Evolutionary conservation across 257 asterid genomes (phyloP), one percentile per base, ranked within the genome.

Genomic region (Capsicum chinense): DNA sequence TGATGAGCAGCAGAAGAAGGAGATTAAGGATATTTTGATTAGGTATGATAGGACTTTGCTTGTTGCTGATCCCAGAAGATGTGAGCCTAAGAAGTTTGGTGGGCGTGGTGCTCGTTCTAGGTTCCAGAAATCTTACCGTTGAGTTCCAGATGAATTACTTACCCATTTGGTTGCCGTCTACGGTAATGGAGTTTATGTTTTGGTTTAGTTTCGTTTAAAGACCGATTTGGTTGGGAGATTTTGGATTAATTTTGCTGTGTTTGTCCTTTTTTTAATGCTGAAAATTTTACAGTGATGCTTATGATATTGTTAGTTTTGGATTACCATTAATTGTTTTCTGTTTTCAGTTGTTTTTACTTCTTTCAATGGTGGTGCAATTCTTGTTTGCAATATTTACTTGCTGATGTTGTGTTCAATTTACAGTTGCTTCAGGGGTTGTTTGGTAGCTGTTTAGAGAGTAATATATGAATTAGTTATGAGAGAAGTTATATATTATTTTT

Each of bases 101-200:
- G 81, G 81, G 26, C 81, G 63, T 76, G 81, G 81, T 76, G 81
- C 81, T 76, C 81, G 81, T 52, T 54, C 81, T 21, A 50, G 81
- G 60, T 74, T 74, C 81, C 81, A 74, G 81, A 74, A 74, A 26
- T 74, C 81, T 4, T 74, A 74, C 62, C 81, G 81, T 74, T 74
- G 81, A 74, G 21, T 73, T n/a, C 37, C 2, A 10, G 47, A 35
- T 71, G 10, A 16, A 71, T n/a, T 71, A 19, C 39, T n/a, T 26
- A 26, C 33, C 33, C 33, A 0, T 1, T 48, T 52, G 33, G 11
- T 39, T 69, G 39, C 78, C 26, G 3, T 37, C 39, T 39, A 39
- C 13, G 78, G 78, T 69, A 69, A 69, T 69, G 42, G 78, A 2
- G 8, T 69, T 69, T 44, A 39, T 69, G 54, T 39, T 39, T 68